Conservation (phyloP, 139 green algal species). For the Marvania coccoides region DNA sequence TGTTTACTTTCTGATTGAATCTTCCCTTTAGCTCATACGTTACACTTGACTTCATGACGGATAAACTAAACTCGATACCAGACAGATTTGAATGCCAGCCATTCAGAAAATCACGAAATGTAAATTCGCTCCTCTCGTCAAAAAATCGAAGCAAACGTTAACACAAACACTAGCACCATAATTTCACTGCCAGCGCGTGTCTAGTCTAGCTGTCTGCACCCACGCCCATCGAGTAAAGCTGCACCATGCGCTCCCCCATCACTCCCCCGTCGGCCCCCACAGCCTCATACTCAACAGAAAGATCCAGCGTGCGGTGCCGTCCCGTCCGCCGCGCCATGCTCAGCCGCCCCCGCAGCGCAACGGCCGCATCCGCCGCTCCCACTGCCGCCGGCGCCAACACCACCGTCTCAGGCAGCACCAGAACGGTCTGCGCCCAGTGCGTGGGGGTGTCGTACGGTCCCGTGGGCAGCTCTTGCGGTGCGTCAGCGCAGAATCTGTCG, state of each 20-base stretch:
- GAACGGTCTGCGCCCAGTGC: slow-evolving; percentile 91
- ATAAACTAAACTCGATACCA: no score
- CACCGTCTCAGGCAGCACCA: slow-evolving; percentile 59
- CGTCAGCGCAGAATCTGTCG: slow-evolving; percentile 67
- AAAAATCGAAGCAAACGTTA: no score
- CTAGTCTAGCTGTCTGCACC: background rate
- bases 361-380: background rate
- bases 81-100: no score
- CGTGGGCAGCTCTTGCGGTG: slow-evolving; percentile 72
- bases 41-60: no score
- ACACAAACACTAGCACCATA: no score
- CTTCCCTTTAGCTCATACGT: no score
- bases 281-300: slow-evolving; percentile 46
- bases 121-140: no score
- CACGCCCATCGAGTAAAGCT: slow-evolving; percentile 24
- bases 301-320: slow-evolving; percentile 66
- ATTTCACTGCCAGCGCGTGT: no score
- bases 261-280: slow-evolving; percentile 13
- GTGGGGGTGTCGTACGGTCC: slow-evolving; percentile 55
- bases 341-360: slow-evolving; percentile 44
- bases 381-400: slow-evolving; percentile 11
- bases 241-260: background rate
- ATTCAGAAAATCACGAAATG: no score
- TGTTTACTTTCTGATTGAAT: no score
- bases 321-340: slow-evolving; percentile 55